phyloP scores from a whole-genome alignment of 2,329 filamentous ascomycete species.

The Penicillium griseofulvum region DNA sequence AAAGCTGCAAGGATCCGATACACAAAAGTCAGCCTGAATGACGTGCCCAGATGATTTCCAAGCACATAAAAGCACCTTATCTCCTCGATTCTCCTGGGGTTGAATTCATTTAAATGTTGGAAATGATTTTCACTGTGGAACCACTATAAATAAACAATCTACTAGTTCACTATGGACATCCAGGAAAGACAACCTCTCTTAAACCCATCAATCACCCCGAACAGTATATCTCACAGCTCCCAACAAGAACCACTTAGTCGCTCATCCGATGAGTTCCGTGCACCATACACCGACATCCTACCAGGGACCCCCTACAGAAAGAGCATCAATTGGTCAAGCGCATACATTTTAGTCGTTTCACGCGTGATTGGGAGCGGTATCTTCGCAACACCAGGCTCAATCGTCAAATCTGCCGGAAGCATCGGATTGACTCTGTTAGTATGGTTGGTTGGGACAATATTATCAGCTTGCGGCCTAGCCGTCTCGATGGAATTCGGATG shows the following conservation, averaged over 20 bases:
- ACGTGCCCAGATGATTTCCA: conserved; percentile 28
- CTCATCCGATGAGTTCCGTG: conserved; percentile 1
- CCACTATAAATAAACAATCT: neutral
- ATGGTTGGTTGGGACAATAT: conserved; percentile 62
- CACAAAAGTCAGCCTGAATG: conserved; percentile 28
- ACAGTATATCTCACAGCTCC: neutral
- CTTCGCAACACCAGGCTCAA: conserved; percentile 68
- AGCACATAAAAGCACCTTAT: conserved; percentile 10
- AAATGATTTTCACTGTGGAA: neutral
- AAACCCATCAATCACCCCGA: neutral
- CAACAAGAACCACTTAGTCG: neutral
- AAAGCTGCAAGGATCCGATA: conserved; percentile 16
- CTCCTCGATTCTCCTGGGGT: neutral
- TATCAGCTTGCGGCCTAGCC: conserved; percentile 61
- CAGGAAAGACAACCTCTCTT: conserved; percentile 23
- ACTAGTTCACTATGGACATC: conserved; percentile 16
- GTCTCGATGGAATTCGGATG: conserved; percentile 67
- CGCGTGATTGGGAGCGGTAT: conserved; percentile 69
- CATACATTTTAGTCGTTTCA: conserved; percentile 66
- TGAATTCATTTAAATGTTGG: neutral
- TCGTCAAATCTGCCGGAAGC: conserved; percentile 65
- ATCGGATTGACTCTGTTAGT: conserved; percentile 61
- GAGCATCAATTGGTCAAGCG: conserved; percentile 61
- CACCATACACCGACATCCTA: conserved; percentile 43
- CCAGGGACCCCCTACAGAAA: conserved; percentile 55